Percentiles rank a stretch among this genome's conserved stretches.
phyloP scores from a whole-genome alignment of 179 eudicot species.

The Pouteria campechiana region DNA sequence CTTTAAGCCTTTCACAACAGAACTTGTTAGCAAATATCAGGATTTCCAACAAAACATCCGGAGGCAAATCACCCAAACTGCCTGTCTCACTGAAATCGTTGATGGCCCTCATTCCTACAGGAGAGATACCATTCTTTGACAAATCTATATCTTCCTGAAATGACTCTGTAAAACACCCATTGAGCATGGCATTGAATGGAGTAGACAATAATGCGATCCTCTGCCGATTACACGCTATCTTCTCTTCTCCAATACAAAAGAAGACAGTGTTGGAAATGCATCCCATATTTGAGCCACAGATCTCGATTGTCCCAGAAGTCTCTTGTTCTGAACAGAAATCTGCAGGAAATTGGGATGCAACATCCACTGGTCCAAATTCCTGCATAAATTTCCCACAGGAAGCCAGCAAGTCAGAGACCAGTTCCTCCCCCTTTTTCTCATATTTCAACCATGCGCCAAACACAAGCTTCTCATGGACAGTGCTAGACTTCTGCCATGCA shows the following conservation, averaged over 20 bases:
- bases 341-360: constrained; percentile 53
- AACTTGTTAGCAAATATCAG: constrained; percentile 78
- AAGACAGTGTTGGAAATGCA: constrained; percentile 31
- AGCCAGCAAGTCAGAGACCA: constrained; percentile 53
- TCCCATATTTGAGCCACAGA: constrained; percentile 8
- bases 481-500: constrained; percentile 74
- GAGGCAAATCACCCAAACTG: constrained; percentile 29
- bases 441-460: constrained; percentile 90
- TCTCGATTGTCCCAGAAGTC: constrained; percentile 5
- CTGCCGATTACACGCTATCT: constrained; percentile 61
- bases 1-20: constrained; percentile 85
- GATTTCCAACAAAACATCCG: constrained; percentile 56
- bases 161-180: constrained; percentile 86
- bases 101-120: constrained; percentile 61
- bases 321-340: constrained; percentile 5
- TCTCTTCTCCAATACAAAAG: constrained; percentile 64
- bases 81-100: constrained; percentile 55
- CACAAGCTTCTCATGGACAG: constrained; percentile 64
- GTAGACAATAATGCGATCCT: constrained; percentile 68
- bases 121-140: constrained; percentile 62
- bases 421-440: constrained; percentile 84
- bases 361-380: constrained; percentile 57
- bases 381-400: constrained; percentile 65
- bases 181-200: constrained; percentile 85
- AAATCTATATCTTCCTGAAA: constrained; percentile 51